A percentile compares a stretch with the other conserved stretches of the same genome.
Evolutionary conservation across 2,329 filamentous ascomycete species (phyloP).

Genomic region (Botrytis tulipae): DNA sequence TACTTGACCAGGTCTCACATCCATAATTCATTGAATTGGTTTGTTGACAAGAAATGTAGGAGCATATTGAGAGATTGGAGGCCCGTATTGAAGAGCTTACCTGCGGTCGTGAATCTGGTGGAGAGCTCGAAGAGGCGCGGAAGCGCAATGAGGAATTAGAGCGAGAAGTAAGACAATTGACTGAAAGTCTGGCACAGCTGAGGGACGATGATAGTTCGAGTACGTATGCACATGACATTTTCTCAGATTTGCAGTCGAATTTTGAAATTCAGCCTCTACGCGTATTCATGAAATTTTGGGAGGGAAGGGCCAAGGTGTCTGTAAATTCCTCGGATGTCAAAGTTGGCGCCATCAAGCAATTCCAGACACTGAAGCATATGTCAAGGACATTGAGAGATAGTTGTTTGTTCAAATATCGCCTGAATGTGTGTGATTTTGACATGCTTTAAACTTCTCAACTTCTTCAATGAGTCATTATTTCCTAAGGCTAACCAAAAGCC

Average conservation of each 20-base stretch:
- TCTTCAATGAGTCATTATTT: not conserved
- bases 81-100: slow-evolving; percentile 70
- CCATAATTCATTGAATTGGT: not conserved
- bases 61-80: slow-evolving; percentile 79
- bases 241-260: not conserved
- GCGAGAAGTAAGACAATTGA: slow-evolving; percentile 45
- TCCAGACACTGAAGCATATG: not conserved
- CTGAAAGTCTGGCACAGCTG: slow-evolving; percentile 26
- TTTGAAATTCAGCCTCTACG: not conserved
- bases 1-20: not conserved
- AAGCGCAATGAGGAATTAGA: slow-evolving; percentile 54
- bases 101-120: slow-evolving; percentile 48
- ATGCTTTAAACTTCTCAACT: not conserved
- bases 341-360: not conserved
- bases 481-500: not conserved
- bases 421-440: not conserved
- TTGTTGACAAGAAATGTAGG: slow-evolving; percentile 32
- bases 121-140: slow-evolving; percentile 47
- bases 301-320: not conserved
- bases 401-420: not conserved
- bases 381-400: not conserved
- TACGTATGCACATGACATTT: slow-evolving; percentile 5
- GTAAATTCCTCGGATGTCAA: not conserved
- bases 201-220: slow-evolving; percentile 22
- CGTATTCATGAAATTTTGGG: not conserved